Base-by-base conservation (phyloP, 208 protist genomes). In the Herpetomonas samuelpessoai region DNA sequence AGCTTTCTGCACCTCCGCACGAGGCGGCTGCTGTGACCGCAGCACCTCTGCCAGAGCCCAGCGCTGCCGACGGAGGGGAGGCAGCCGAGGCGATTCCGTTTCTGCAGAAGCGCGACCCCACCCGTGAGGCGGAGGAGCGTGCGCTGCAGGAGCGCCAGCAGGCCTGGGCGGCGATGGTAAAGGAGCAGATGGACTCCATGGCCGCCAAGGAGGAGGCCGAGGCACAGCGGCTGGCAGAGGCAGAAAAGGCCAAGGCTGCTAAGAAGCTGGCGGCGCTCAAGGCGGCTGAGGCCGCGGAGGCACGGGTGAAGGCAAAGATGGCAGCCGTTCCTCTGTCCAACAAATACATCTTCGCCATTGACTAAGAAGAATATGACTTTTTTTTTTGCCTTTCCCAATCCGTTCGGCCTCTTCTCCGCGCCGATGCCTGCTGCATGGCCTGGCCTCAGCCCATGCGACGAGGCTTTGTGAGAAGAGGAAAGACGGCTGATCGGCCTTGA, bases 321-420 rank as follows among this genome's bases (percentile, higher is more conserved):
- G 22, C 51, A n/a, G 65, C 71, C n/a, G 21, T 93, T 29, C 89
- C 89, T 2, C 57, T 95, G 30, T 53, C 52, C 0, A 95, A 90
- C 65, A 79, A 74, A 61, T 76, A 89, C 68, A 88, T 95, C 57
- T 93, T 93, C 51, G 44, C 83, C 25, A 91, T 95, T 55, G 86
- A 95, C 41, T 95, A 79, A 62, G 12, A 4, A 30, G 10, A 27
- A 25, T 41, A 47, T 10, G n/a, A n/a, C n/a, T n/a, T n/a, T n/a
- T n/a, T n/a, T n/a, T n/a, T n/a, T n/a, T n/a, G n/a, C n/a, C n/a
- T n/a, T n/a, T n/a, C n/a, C n/a, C n/a, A n/a, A n/a, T n/a, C n/a
- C n/a, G n/a, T n/a, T n/a, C n/a, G n/a, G n/a, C n/a, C n/a, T n/a
- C n/a, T n/a, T n/a, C n/a, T n/a, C n/a, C n/a, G n/a, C n/a, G n/a